Evolutionary conservation across 2,329 filamentous ascomycete genomes (phyloP).

Genomic region (Penicillium capsulatum): DNA sequence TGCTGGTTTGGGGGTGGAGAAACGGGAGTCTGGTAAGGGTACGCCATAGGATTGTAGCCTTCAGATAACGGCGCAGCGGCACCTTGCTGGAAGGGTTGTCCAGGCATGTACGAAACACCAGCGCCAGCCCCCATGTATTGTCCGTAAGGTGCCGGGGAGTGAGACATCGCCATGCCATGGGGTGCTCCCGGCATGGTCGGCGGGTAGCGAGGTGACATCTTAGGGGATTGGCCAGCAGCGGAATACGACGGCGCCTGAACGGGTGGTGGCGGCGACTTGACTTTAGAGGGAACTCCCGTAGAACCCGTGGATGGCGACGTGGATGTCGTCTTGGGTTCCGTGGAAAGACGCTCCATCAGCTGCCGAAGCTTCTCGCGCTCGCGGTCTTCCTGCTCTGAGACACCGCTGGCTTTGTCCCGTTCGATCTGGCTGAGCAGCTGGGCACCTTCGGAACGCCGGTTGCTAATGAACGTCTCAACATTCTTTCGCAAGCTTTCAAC

Average conservation of each 20-base stretch:
- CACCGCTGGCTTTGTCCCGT: constrained; percentile 62
- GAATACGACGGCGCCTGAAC: constrained; percentile 30
- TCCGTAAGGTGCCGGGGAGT: constrained; percentile 36
- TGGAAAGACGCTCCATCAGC: constrained; percentile 92
- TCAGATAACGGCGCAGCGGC: constrained; percentile 41
- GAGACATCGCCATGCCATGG: constrained; percentile 30
- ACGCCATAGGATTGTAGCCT: constrained; percentile 51
- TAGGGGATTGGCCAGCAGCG: constrained; percentile 38
- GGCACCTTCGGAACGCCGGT: constrained; percentile 83
- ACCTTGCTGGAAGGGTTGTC: constrained; percentile 40
- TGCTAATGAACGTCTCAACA: constrained; percentile 94
- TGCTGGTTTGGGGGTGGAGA: constrained; percentile 43
- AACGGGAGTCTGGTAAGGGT: constrained; percentile 42
- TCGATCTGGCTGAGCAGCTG: constrained; percentile 87
- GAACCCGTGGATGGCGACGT: constrained; percentile 39
- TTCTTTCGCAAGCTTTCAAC: constrained; percentile 91
- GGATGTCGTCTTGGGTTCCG: constrained; percentile 53
- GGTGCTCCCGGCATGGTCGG: constrained; percentile 24
- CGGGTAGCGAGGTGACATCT: constrained; percentile 37
- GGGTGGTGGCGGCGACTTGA: constrained; percentile 38
- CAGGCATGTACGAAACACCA: constrained; percentile 27
- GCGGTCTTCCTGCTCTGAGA: constrained; percentile 63
- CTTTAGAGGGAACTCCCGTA: constrained; percentile 42
- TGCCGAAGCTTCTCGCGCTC: constrained; percentile 82
- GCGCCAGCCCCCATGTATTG: constrained; percentile 30